phyloP scores from a whole-genome alignment of 2,329 filamentous ascomycete species.

The Didymella sp. region DNA sequence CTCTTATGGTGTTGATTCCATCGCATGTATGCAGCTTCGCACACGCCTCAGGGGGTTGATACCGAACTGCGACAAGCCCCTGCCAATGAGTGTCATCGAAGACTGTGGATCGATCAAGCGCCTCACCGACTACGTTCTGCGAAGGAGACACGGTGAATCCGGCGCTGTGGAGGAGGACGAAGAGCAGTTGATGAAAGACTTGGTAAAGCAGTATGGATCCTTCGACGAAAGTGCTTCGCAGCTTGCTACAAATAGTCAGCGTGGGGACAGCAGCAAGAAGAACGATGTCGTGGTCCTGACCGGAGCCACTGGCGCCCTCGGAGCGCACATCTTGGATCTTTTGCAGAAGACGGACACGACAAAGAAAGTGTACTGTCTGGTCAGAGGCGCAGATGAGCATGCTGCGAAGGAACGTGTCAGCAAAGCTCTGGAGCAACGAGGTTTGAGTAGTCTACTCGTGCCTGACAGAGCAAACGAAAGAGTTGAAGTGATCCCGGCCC shows the following conservation, averaged over 20 bases:
- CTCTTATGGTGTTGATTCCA: constrained; percentile 66
- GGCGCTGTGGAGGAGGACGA: constrained; percentile 47
- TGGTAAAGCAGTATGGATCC: constrained; percentile 58
- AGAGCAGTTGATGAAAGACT: constrained; percentile 51
- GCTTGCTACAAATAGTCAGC: constrained; percentile 6
- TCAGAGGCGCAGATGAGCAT: constrained; percentile 55
- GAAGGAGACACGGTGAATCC: constrained; percentile 49
- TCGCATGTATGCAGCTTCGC: constrained; percentile 62
- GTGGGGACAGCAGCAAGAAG: background rate
- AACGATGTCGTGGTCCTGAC: constrained; percentile 52
- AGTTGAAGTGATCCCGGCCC: constrained; percentile 57
- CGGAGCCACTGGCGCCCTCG: constrained; percentile 60
- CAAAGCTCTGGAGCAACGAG: constrained; percentile 37
- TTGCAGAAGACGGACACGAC: constrained; percentile 52
- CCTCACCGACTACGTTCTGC: constrained; percentile 50
- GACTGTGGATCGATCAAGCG: constrained; percentile 63
- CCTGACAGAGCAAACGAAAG: constrained; percentile 39
- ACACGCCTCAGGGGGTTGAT: constrained; percentile 47
- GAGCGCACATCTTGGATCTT: constrained; percentile 58
- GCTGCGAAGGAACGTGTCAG: constrained; percentile 43
- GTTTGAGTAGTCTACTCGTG: constrained; percentile 37
- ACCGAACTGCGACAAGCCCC: constrained; percentile 38
- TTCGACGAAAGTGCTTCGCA: constrained; percentile 42
- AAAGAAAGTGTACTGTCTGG: constrained; percentile 62
- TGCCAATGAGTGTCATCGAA: constrained; percentile 67